These are phyloP conservation scores for Eudorina sp. DNA, from an alignment of 139 green algal genomes.

Conservation along the genomic window DNA sequence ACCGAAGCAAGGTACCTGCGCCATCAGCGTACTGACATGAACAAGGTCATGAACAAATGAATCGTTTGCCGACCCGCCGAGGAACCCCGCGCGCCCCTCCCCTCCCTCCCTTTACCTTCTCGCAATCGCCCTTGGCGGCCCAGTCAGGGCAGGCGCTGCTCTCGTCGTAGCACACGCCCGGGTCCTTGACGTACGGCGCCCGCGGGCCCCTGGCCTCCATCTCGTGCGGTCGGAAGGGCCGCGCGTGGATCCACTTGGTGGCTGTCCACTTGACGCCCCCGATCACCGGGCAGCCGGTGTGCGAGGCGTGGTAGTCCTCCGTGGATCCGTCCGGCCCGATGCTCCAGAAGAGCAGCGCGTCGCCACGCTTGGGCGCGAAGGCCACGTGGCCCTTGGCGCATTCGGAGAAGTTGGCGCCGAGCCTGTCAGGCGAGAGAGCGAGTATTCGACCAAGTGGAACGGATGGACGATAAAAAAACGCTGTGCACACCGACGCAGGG, in stretches of 20 bases:
- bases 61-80: too few relatives aligned
- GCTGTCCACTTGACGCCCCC: constrained; percentile 64
- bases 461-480: too few relatives aligned
- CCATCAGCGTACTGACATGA: too few relatives aligned
- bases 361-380: constrained; percentile 66
- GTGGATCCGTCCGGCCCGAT: constrained; percentile 46
- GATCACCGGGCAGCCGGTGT: constrained; percentile 66
- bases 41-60: too few relatives aligned
- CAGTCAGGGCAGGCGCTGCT: constrained; percentile 18
- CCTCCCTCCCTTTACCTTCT: neutral
- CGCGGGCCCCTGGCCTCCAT: neutral
- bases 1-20: too few relatives aligned
- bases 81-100: too few relatives aligned
- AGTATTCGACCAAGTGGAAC: too few relatives aligned
- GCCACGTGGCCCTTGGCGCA: constrained; percentile 70
- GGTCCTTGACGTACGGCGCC: constrained; percentile 38
- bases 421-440: neutral
- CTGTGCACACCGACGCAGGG: too few relatives aligned
- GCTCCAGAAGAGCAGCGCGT: constrained; percentile 66
- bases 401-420: constrained; percentile 55
- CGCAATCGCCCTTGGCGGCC: constrained; percentile 47
- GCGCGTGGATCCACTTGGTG: constrained; percentile 70
- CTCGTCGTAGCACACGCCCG: constrained; percentile 51
- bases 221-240: constrained; percentile 58
- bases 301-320: constrained; percentile 54